phyloP scores from a whole-genome alignment of 202 grass and related monocot genomes.

The Schoenoplectus triqueter region DNA sequence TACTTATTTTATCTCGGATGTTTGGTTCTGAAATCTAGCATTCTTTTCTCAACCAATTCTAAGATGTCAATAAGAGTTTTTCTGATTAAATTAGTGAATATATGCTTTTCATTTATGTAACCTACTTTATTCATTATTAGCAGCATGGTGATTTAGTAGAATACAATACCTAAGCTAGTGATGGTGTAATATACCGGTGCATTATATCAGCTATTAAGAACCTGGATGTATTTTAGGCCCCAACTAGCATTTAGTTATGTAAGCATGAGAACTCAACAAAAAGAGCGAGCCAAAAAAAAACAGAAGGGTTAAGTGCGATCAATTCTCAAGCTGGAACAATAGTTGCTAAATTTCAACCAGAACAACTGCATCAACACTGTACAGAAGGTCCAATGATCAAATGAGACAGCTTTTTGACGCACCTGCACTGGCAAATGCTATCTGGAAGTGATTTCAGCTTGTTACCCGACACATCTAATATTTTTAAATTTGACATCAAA shows the following conservation, averaged over 20 bases:
- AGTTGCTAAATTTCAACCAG: constrained; percentile 3
- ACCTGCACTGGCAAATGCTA: constrained; percentile 97
- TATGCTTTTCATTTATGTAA: neutral
- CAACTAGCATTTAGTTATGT: constrained; percentile 10
- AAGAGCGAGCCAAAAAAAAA: neutral
- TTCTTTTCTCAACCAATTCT: neutral
- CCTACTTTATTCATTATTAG: neutral
- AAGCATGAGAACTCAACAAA: neutral
- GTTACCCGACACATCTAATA: constrained; percentile 77
- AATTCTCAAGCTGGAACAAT: neutral
- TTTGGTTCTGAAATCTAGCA: neutral
- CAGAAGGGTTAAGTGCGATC: neutral
- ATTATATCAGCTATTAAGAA: constrained; percentile 7
- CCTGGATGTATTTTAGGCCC: constrained; percentile 10
- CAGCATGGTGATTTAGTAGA: neutral
- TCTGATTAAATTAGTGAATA: neutral
- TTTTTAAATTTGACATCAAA: constrained; percentile 70
- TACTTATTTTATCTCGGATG: neutral
- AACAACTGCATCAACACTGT: neutral
- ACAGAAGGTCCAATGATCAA: neutral
- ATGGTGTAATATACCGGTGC: constrained; percentile 1
- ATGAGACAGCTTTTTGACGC: neutral
- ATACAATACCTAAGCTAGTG: neutral
- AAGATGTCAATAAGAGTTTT: neutral
- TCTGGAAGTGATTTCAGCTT: constrained; percentile 85